A percentile compares a stretch with the other conserved stretches of the same genome.
Evolutionary conservation across 2,329 filamentous ascomycete genomes (phyloP).

Genomic region (Aspergillus sp.): DNA sequence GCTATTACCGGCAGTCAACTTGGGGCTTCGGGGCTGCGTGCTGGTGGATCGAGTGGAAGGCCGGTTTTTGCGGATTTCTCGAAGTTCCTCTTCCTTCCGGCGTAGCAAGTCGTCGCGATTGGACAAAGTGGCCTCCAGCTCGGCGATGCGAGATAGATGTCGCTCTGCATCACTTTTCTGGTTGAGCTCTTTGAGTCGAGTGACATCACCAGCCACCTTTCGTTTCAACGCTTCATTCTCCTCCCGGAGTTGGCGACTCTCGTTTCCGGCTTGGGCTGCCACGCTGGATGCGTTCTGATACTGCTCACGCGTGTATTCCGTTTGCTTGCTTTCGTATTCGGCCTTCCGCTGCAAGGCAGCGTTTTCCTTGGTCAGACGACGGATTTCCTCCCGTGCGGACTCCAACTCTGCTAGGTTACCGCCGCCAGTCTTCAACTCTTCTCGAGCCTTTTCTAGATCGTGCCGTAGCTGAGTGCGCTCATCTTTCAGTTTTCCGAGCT

Average conservation of each 20-base stretch:
- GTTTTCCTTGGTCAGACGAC: conserved; percentile 36
- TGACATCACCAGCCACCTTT: conserved; percentile 37
- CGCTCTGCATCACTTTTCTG: conserved; percentile 31
- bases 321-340: conserved; percentile 43
- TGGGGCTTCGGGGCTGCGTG: conserved; percentile 44
- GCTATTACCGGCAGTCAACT: conserved; percentile 34
- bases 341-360: conserved; percentile 36
- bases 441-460: conserved; percentile 41
- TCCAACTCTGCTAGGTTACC: conserved; percentile 44
- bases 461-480: conserved; percentile 37
- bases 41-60: conserved; percentile 44
- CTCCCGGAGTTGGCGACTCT: conserved; percentile 37
- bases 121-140: conserved; percentile 38
- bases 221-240: conserved; percentile 38
- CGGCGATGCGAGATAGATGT: conserved; percentile 38
- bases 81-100: conserved; percentile 46
- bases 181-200: conserved; percentile 40
- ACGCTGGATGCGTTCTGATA: conserved; percentile 48
- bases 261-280: conserved; percentile 42
- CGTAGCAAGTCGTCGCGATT: conserved; percentile 40
- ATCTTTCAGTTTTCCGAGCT: conserved; percentile 42
- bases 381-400: conserved; percentile 39
- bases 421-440: conserved; percentile 39
- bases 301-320: conserved; percentile 47
- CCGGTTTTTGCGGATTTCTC: conserved; percentile 44